These are phyloP conservation scores for Emmonsiellopsis sp. DNA, from an alignment of 2,329 filamentous ascomycete species.

Conservation along the genomic window DNA sequence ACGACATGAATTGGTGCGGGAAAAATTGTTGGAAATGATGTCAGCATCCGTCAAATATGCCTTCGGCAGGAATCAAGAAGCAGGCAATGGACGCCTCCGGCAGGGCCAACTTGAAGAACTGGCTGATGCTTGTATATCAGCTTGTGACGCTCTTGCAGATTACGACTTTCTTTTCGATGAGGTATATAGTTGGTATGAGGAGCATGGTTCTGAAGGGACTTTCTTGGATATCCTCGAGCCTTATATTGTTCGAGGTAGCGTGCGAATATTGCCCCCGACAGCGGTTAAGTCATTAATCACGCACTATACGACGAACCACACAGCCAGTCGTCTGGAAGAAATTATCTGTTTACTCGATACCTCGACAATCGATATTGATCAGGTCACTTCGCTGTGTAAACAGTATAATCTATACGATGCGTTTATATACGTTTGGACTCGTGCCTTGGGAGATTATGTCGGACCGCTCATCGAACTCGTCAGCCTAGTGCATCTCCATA, in stretches of 20 bases:
- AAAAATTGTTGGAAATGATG: conserved; percentile 90
- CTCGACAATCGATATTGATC: conserved; percentile 82
- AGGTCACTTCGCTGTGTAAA: conserved; percentile 83
- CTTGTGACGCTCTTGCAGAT: conserved; percentile 69
- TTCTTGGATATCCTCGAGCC: conserved; percentile 86
- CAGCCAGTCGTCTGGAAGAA: conserved; percentile 75
- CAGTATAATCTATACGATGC: conserved; percentile 90
- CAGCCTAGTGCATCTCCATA: conserved; percentile 26
- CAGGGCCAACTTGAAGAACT: conserved; percentile 63
- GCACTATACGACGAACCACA: conserved; percentile 67
- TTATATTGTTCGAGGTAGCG: conserved; percentile 69
- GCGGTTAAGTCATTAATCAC: conserved; percentile 79
- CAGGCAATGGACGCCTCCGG: conserved; percentile 42
- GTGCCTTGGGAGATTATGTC: conserved; percentile 78
- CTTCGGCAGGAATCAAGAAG: conserved; percentile 56
- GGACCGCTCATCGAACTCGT: conserved; percentile 82
- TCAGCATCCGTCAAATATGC: conserved; percentile 82
- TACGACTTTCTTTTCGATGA: conserved; percentile 82
- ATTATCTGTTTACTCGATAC: conserved; percentile 92
- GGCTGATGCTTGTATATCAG: conserved; percentile 72
- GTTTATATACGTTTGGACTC: conserved; percentile 93
- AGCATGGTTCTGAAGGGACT: conserved; percentile 59
- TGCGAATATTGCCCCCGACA: conserved; percentile 67
- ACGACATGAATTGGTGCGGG: conserved; percentile 72
- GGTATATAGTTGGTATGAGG: conserved; percentile 83